Conservation (phyloP, 306 rosid species). For the Cucurbita moschata region DNA sequence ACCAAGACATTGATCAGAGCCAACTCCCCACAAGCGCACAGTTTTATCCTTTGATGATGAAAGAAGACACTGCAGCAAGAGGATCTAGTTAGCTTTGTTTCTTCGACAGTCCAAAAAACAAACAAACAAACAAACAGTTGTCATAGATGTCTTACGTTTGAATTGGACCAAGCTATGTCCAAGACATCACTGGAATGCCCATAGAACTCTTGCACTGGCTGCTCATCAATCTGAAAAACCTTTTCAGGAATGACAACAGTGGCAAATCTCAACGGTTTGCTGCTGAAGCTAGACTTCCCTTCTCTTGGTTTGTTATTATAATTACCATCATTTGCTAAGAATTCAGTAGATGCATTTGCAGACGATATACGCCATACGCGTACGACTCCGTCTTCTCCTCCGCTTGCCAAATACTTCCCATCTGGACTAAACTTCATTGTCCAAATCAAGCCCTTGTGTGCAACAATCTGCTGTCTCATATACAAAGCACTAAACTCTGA, state of each 20-base stretch:
- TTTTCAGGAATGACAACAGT: constrained; percentile 44
- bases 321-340: constrained; percentile 12
- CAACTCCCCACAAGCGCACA: constrained; percentile 72
- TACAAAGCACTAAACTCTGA: constrained; percentile 53
- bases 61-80: constrained; percentile 54
- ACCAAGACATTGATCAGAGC: constrained; percentile 30
- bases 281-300: constrained; percentile 22
- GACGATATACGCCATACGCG: constrained; percentile 50
- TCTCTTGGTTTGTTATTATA: constrained; percentile 18
- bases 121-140: neutral
- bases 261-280: constrained; percentile 27
- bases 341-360: constrained; percentile 22
- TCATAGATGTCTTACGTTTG: constrained; percentile 45
- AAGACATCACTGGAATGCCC: constrained; percentile 71
- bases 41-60: constrained; percentile 90
- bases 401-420: constrained; percentile 68
- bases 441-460: constrained; percentile 71
- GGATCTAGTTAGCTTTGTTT: constrained; percentile 9
- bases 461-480: constrained; percentile 55
- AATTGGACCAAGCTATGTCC: constrained; percentile 89
- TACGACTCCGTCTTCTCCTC: constrained; percentile 88
- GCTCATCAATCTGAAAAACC: constrained; percentile 55
- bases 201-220: constrained; percentile 46
- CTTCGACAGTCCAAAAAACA: neutral
- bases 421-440: constrained; percentile 82